phyloP scores from a whole-genome alignment of 768 basidiomycete genomes.

The Amanita inopinata region DNA sequence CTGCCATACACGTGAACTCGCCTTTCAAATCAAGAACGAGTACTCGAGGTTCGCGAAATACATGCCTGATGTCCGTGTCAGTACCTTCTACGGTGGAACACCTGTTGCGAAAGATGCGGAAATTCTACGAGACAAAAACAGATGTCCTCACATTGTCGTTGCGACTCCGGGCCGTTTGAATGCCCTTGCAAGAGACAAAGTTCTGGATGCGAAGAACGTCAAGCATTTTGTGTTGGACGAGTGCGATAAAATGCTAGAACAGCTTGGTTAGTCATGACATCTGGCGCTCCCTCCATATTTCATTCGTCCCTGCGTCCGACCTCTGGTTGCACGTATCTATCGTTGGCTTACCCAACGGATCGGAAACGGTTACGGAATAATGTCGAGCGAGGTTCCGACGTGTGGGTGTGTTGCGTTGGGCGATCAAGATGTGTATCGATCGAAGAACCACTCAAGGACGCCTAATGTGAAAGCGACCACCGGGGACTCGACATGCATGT shows the following conservation, averaged over 20 bases:
- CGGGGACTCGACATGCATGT: conserved; percentile 21
- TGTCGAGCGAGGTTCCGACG: conserved; percentile 19
- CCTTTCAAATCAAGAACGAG: conserved; percentile 99
- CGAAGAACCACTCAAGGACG: conserved; percentile 25
- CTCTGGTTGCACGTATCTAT: conserved; percentile 25
- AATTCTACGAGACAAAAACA: conserved; percentile 86
- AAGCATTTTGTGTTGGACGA: conserved; percentile 99
- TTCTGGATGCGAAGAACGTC: conserved; percentile 88
- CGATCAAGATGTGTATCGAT: conserved; percentile 9
- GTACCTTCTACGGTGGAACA: conserved; percentile 96
- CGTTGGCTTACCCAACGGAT: conserved; percentile 26
- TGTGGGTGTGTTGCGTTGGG: conserved; percentile 21
- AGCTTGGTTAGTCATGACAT: conserved; percentile 96
- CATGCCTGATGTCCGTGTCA: conserved; percentile 97
- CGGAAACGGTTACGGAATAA: conserved; percentile 5
- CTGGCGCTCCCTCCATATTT: conserved; percentile 17
- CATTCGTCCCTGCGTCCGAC: conserved; percentile 7
- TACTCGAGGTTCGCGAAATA: conserved; percentile 99
- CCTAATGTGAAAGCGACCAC: conserved; percentile 25
- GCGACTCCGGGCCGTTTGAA: conserved; percentile 97
- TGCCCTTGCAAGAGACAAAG: conserved; percentile 91
- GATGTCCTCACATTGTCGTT: conserved; percentile 98
- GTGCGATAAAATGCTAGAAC: conserved; percentile 99
- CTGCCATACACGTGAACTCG: conserved; percentile 98
- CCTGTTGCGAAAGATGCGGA: conserved; percentile 92